A percentile compares a stretch with the other conserved stretches of the same genome.
phyloP scores from a whole-genome alignment of 495 filamentous ascomycete genomes.

The Podospora conica region DNA sequence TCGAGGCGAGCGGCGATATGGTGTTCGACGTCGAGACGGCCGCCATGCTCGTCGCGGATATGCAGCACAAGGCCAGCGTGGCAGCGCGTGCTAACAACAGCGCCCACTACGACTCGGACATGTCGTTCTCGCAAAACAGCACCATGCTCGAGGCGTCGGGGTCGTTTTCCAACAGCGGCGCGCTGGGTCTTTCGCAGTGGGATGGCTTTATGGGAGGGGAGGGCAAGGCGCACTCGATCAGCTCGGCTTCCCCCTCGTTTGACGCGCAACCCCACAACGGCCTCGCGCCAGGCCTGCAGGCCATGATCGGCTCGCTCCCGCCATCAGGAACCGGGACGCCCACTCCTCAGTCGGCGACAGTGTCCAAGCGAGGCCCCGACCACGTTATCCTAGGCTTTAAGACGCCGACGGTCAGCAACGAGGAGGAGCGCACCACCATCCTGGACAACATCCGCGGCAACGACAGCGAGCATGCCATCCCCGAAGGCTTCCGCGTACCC shows the following conservation, averaged over 20 bases:
- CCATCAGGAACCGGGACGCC: conserved; percentile 68
- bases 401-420: conserved; percentile 60
- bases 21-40: conserved; percentile 97
- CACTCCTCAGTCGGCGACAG: conserved; percentile 66
- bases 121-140: conserved; percentile 65
- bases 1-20: conserved; percentile 88
- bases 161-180: conserved; percentile 63
- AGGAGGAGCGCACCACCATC: conserved; percentile 76
- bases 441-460: conserved; percentile 75
- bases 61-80: conserved; percentile 92
- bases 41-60: conserved; percentile 97
- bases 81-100: conserved; percentile 55
- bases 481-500: conserved; percentile 84
- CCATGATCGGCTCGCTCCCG: conserved; percentile 63
- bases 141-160: conserved; percentile 64
- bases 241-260: conserved; percentile 57
- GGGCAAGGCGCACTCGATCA: conserved; percentile 61
- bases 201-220: conserved; percentile 68
- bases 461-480: conserved; percentile 75
- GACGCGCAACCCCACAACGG: conserved; percentile 62
- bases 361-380: conserved; percentile 53
- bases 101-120: conserved; percentile 59
- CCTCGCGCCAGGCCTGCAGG: conserved; percentile 55
- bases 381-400: conserved; percentile 51
- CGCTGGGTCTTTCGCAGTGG: conserved; percentile 81